Conservation (phyloP, 176 grass and related monocot species). For the Oryza officinalis region DNA sequence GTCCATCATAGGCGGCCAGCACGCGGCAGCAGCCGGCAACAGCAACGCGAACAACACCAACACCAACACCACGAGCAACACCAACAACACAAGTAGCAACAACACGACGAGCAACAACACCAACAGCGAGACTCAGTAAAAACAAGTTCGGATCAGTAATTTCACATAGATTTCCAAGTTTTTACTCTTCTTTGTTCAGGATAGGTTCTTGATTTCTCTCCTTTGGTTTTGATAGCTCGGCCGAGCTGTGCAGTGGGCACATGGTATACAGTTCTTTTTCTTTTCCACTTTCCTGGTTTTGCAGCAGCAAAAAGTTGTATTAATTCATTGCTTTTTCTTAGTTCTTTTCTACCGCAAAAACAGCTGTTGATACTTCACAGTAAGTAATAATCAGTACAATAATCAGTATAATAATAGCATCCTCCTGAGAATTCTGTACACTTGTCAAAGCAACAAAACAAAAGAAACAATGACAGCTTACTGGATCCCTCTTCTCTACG, state of each 20-base stretch:
- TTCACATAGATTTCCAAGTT: conserved; percentile 21
- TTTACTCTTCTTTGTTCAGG: conserved; percentile 22
- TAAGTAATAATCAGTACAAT: conserved; percentile 27
- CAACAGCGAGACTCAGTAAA: conserved; percentile 49
- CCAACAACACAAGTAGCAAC: conserved; percentile 37
- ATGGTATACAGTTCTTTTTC: conserved; percentile 31
- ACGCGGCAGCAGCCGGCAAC: conserved; percentile 23
- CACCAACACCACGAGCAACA: conserved; percentile 37
- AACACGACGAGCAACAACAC: conserved; percentile 47
- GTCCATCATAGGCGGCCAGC: conserved; percentile 69
- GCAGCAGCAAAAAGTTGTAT: conserved; percentile 33
- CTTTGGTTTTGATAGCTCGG: conserved; percentile 18
- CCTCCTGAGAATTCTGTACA: neutral
- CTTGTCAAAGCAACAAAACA: neutral
- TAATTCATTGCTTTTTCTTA: conserved; percentile 40
- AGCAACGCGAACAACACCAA: conserved; percentile 24
- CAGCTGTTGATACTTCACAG: conserved; percentile 43
- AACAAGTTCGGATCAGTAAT: neutral
- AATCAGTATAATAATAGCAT: conserved; percentile 18
- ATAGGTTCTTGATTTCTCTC: conserved; percentile 19
- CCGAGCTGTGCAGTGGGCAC: neutral
- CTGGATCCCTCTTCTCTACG: neutral
- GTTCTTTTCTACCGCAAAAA: conserved; percentile 21
- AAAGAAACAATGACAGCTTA: conserved; percentile 25
- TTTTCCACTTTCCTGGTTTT: conserved; percentile 4